Conservation (phyloP, 306 rosid species). For the Argentina anserina region DNA sequence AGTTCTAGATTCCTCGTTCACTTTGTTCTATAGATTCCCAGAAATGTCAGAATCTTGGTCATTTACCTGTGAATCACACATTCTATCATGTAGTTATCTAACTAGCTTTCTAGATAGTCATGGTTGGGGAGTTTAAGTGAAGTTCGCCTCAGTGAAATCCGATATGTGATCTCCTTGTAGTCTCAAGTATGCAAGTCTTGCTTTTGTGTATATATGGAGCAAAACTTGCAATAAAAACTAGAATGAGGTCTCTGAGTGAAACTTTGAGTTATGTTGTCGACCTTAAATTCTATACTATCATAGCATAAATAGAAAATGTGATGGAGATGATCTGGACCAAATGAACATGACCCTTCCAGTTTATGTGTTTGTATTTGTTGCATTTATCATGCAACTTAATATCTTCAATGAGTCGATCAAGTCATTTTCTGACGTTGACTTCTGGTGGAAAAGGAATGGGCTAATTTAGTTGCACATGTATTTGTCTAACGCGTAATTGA, state of each 20-base stretch:
- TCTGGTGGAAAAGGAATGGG: neutral
- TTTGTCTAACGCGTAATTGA: neutral
- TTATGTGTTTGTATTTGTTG: neutral
- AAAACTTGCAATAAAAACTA: neutral
- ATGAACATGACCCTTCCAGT: neutral
- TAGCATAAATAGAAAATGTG: neutral
- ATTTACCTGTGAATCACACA: neutral
- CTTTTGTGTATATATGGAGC: neutral
- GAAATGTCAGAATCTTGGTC: neutral
- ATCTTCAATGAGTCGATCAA: neutral
- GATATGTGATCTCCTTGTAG: neutral
- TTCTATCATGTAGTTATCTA: constrained; percentile 9
- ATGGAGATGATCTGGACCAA: neutral
- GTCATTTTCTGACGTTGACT: neutral
- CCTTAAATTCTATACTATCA: neutral
- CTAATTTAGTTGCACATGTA: neutral
- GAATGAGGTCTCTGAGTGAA: neutral
- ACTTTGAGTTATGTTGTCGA: neutral
- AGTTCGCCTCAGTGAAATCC: neutral
- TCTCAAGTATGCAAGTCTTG: constrained; percentile 1
- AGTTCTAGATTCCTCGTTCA: constrained; percentile 47
- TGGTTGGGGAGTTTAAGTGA: neutral
- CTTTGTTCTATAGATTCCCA: neutral
- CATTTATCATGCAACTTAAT: neutral
- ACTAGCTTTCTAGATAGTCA: neutral